Base-by-base conservation (phyloP, 768 basidiomycete genomes). In the Xerocomus spinulosus region DNA sequence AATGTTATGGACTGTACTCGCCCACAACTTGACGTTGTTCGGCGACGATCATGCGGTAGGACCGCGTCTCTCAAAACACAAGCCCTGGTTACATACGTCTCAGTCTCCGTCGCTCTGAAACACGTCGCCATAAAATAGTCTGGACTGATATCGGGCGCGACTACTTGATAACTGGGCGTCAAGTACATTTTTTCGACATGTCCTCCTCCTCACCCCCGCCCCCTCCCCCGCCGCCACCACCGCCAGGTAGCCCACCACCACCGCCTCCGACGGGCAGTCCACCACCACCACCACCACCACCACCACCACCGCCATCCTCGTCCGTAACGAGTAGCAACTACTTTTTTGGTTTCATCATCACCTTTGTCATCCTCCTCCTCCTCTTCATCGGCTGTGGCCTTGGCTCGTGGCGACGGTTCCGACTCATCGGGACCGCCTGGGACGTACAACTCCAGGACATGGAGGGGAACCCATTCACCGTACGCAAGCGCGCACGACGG, bases 301-400 rank as follows among this genome's bases (percentile, higher is more conserved):
- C 32, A 2, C 23, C 37, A 0, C 37, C 28, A 23, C 47, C 42
- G 2, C 25, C 24, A 18, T 8, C 48, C 0, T 13, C 56, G 20
- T 44, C 29, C 33, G 47, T 51, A 35, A 49, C 57, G 0, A 53
- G 50, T 18, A 49, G 57, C 49, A 68, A 62, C 58, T 67, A 67
- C 36, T 66, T 67, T 44, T 67, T 67, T 36, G 65, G 65, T 21
- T 68, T 67, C 49, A 51, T 68, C 39, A 52, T 68, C 51, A 66
- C 63, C 32, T 67, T 67, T 45, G 53, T 66, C 53, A 55, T 62
- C 23, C 56, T 67, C 39, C 56, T 81, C 24, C 63, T 80, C 37
- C 58, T 81, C 40, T 79, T 81, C 44, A 64, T 79, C 9, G 74
- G 69, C 4, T 80, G 78, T 42, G 78, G 76, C 8, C 54, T 81